Conservation (phyloP, 768 basidiomycete genomes). For the Collybia sp. region DNA sequence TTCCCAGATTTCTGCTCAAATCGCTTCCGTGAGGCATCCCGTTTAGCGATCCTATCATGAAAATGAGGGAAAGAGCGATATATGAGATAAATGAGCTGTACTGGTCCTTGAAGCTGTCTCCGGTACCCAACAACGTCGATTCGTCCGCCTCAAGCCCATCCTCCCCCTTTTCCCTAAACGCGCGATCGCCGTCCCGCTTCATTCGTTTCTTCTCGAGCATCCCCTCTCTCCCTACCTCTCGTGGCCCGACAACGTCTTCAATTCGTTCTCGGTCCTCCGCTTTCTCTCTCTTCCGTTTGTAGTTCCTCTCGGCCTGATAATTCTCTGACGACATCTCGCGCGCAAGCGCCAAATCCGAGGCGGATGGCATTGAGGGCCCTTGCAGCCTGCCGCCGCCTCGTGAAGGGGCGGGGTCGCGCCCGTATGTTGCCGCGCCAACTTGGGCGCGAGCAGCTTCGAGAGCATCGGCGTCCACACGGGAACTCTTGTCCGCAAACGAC, state of each 20-base stretch:
- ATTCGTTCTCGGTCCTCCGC: constrained; percentile 61
- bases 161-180: constrained; percentile 75
- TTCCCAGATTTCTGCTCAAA: constrained; percentile 45
- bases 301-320: constrained; percentile 43
- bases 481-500: constrained; percentile 71
- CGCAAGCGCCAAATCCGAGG: constrained; percentile 65
- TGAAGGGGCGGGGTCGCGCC: constrained; percentile 20
- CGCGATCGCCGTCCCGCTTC: constrained; percentile 62
- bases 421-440: constrained; percentile 48
- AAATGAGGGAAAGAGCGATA: constrained; percentile 4
- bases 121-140: constrained; percentile 73
- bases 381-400: constrained; percentile 37
- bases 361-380: constrained; percentile 67
- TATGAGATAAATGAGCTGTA: constrained; percentile 27
- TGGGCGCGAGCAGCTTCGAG: constrained; percentile 56
- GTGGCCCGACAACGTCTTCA: constrained; percentile 80
- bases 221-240: constrained; percentile 75
- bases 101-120: constrained; percentile 79
- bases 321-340: constrained; percentile 57
- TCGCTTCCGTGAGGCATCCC: constrained; percentile 68
- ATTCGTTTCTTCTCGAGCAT: constrained; percentile 84
- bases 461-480: constrained; percentile 52
- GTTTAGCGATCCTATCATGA: constrained; percentile 55
- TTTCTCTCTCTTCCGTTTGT: constrained; percentile 65
- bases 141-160: constrained; percentile 79